Conservation (phyloP, 2,329 filamentous ascomycete genomes). For the Scedosporium dehoogii region DNA sequence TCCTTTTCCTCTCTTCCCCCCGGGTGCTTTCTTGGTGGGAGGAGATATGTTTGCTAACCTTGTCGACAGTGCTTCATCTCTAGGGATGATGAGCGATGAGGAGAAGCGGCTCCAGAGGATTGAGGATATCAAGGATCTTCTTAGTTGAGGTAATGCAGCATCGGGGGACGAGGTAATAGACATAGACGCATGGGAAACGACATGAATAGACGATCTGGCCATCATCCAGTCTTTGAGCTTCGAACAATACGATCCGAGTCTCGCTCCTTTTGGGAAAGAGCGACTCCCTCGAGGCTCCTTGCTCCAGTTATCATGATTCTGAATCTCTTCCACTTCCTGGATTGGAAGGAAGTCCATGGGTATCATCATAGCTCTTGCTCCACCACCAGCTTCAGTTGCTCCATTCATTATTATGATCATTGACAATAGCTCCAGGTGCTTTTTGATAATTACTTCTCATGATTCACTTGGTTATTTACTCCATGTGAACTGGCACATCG, state of each 20-base stretch:
- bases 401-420: no score
- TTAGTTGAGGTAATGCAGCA: conserved; percentile 37
- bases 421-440: no score
- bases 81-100: conserved; percentile 92
- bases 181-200: neutral
- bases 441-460: no score
- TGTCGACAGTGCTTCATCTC: conserved; percentile 64
- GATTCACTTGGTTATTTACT: no score
- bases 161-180: neutral
- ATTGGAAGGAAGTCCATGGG: no score
- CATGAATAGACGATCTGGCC: neutral
- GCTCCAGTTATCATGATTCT: no score
- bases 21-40: neutral
- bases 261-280: neutral
- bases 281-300: no score
- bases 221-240: neutral
- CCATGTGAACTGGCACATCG: no score
- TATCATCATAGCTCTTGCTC: no score
- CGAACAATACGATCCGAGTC: neutral
- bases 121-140: conserved; percentile 85
- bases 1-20: conserved; percentile 1
- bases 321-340: no score
- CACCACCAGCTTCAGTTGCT: no score
- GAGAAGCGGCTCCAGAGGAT: conserved; percentile 85
- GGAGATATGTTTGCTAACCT: conserved; percentile 13